Evolutionary conservation across 2,329 filamentous ascomycete genomes (phyloP).

Genomic region (Hymenoscyphus linearis): DNA sequence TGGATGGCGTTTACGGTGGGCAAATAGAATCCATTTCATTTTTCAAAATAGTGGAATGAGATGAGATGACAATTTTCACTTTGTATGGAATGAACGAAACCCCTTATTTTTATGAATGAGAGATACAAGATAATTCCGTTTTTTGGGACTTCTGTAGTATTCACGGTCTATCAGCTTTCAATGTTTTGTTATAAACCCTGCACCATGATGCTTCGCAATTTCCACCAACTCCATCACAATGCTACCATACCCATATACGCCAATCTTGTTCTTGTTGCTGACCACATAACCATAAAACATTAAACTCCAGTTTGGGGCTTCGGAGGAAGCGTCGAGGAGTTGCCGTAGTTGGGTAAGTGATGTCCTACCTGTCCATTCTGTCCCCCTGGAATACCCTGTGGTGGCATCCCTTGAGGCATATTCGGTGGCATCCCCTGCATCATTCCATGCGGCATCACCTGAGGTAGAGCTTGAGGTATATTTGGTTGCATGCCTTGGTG

Average conservation of each 20-base stretch:
- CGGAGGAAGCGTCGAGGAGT: slow-evolving; percentile 47
- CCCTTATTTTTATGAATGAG: not conserved
- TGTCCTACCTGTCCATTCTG: slow-evolving; percentile 35
- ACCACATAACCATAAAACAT: slow-evolving; percentile 25
- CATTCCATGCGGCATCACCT: slow-evolving; percentile 25
- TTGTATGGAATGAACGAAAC: not conserved
- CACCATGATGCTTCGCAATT: slow-evolving; percentile 26
- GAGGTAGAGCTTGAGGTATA: slow-evolving; percentile 23
- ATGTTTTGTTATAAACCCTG: slow-evolving; percentile 23
- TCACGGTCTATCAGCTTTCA: slow-evolving; percentile 29
- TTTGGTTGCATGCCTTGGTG: slow-evolving; percentile 29
- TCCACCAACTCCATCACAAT: slow-evolving; percentile 32
- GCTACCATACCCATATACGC: slow-evolving; percentile 31
- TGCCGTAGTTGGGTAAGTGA: slow-evolving; percentile 52
- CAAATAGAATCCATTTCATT: slow-evolving; percentile 30
- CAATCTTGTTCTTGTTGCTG: slow-evolving; percentile 24
- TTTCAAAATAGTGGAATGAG: too few species aligned
- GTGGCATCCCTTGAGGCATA: slow-evolving; percentile 24
- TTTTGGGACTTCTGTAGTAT: slow-evolving; percentile 21
- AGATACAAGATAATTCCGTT: not conserved
- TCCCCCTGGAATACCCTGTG: slow-evolving; percentile 14
- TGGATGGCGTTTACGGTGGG: slow-evolving; percentile 40
- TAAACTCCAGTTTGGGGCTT: slow-evolving; percentile 45
- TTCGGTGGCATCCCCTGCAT: slow-evolving; percentile 20
- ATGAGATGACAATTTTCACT: slow-evolving; percentile 27